Conservation (phyloP, 371 early-diverging fungal genomes). For the Mortierella sp. region DNA sequence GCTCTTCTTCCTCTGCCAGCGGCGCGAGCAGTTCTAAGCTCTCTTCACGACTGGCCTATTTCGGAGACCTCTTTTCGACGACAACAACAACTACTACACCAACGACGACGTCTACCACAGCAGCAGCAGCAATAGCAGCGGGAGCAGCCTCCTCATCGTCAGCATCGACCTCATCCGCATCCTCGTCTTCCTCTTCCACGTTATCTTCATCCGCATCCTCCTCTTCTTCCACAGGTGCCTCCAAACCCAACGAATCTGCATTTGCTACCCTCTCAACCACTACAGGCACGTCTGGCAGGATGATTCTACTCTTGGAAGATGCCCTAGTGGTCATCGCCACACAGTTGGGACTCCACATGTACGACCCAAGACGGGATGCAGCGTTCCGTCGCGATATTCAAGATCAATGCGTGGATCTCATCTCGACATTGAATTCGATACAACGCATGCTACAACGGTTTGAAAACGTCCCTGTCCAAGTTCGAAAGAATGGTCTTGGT, state of each 20-base stretch:
- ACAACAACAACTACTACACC: background rate
- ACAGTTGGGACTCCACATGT: constrained; percentile 46
- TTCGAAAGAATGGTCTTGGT: constrained; percentile 23
- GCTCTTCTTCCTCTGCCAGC: constrained; percentile 21
- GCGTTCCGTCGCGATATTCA: constrained; percentile 45
- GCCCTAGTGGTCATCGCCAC: constrained; percentile 52
- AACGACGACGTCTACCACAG: background rate
- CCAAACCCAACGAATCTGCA: constrained; percentile 32
- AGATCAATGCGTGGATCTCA: constrained; percentile 39
- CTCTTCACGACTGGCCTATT: constrained; percentile 35
- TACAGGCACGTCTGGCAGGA: constrained; percentile 45
- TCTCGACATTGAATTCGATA: constrained; percentile 37
- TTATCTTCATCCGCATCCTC: background rate
- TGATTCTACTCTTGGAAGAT: constrained; percentile 49
- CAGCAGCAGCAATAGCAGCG: constrained; percentile 10
- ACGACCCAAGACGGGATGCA: constrained; percentile 33
- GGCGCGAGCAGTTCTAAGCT: constrained; percentile 23
- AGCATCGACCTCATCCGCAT: background rate
- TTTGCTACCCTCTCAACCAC: constrained; percentile 50
- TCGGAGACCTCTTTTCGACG: constrained; percentile 25
- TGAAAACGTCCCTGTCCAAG: constrained; percentile 42
- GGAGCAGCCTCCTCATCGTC: background rate
- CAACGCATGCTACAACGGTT: constrained; percentile 48
- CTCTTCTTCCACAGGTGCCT: background rate
- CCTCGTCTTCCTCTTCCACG: constrained; percentile 2